Evolutionary conservation across 2,329 filamentous ascomycete genomes (phyloP).

Genomic region (Albophoma yamanashiensis): DNA sequence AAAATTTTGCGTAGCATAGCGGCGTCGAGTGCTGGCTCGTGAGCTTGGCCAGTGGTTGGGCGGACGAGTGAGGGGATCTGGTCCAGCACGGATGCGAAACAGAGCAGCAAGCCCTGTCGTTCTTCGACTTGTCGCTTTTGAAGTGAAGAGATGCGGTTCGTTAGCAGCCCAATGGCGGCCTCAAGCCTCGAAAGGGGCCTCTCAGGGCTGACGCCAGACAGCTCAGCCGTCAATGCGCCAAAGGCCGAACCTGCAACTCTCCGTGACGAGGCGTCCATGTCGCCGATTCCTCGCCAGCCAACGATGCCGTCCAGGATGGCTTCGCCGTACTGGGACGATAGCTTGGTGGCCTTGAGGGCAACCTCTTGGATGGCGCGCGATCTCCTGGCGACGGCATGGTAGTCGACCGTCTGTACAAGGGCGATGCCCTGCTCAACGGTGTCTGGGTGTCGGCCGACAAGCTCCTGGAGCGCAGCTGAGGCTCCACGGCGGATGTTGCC

Average conservation of each 20-base stretch:
- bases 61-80: constrained; percentile 16
- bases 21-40: constrained; percentile 6
- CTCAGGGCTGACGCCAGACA: constrained; percentile 15
- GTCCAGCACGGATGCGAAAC: constrained; percentile 48
- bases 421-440: constrained; percentile 71
- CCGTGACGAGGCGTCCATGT: constrained; percentile 64
- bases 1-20: constrained; percentile 18
- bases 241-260: constrained; percentile 61
- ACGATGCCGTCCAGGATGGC: constrained; percentile 62
- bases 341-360: constrained; percentile 52
- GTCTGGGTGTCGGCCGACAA: constrained; percentile 87
- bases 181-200: constrained; percentile 16
- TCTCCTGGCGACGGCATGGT: constrained; percentile 83
- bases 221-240: constrained; percentile 42
- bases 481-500: constrained; percentile 90
- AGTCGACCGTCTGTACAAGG: constrained; percentile 84
- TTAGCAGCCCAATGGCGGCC: constrained; percentile 29
- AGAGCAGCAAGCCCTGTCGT: constrained; percentile 55
- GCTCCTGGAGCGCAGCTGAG: constrained; percentile 86
- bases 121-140: constrained; percentile 52
- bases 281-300: constrained; percentile 81
- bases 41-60: constrained; percentile 14
- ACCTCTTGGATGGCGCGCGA: constrained; percentile 74
- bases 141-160: constrained; percentile 32
- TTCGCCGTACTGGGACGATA: constrained; percentile 59